Evolutionary conservation across 768 basidiomycete species (phyloP).

Genomic region (Boletus rufocinnamomeus): DNA sequence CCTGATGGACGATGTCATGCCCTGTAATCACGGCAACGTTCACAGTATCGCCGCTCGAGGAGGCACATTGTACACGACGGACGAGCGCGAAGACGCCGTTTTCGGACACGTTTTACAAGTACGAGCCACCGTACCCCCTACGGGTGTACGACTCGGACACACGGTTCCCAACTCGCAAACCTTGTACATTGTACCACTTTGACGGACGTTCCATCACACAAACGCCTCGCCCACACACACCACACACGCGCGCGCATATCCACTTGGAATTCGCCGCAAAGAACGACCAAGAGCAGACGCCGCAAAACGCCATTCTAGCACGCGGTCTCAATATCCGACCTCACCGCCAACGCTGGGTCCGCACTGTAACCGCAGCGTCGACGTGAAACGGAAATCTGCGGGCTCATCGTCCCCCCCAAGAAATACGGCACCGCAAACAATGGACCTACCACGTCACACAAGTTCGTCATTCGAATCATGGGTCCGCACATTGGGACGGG

Average conservation of each 20-base stretch:
- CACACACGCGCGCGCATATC: background rate
- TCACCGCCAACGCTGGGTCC: background rate
- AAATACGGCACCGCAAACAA: background rate
- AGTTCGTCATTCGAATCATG: background rate
- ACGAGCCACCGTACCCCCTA: background rate
- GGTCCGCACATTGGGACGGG: too few relatives aligned
- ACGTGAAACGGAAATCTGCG: background rate
- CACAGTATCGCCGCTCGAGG: slow-evolving; percentile 3
- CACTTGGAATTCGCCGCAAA: background rate
- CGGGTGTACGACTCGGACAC: background rate
- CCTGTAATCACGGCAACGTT: slow-evolving; percentile 3
- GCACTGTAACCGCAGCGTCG: background rate
- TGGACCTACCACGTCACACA: background rate
- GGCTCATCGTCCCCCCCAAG: background rate
- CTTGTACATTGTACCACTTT: too few relatives aligned
- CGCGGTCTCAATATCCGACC: background rate
- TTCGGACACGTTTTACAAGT: background rate
- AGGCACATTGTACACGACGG: background rate
- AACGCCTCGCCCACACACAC: background rate
- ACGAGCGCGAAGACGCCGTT: background rate
- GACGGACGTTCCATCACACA: background rate
- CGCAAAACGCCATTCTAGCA: background rate
- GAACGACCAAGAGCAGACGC: background rate
- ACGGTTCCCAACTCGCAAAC: background rate
- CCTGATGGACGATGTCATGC: background rate